Evolutionary conservation across 169 alveolate species (phyloP).

Genomic region (Miamiensis avidus): DNA sequence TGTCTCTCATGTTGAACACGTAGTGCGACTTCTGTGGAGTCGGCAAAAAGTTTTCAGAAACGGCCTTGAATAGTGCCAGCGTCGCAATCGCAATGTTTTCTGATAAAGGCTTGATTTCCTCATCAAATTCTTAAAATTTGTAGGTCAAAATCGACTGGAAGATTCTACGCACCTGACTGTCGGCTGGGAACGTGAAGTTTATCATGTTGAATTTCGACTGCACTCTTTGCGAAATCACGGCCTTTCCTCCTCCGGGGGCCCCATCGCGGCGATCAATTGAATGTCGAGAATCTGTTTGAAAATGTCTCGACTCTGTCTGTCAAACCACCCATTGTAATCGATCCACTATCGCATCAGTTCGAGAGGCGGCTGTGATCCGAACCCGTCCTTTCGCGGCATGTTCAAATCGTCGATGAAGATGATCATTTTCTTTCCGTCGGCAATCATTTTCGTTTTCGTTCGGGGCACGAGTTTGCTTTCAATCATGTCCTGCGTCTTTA

Average conservation of each 20-base stretch:
- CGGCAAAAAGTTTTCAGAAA: constrained; percentile 87
- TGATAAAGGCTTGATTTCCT: constrained; percentile 77
- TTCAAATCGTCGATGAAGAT: constrained; percentile 94
- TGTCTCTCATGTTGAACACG: constrained; percentile 94
- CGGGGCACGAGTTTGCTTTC: constrained; percentile 92
- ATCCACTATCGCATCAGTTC: constrained; percentile 94
- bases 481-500: constrained; percentile 87
- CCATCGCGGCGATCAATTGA: constrained; percentile 94
- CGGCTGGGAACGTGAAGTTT: constrained; percentile 80
- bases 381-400: constrained; percentile 95
- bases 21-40: constrained; percentile 94
- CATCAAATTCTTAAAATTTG: constrained; percentile 75
- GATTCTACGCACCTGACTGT: constrained; percentile 81
- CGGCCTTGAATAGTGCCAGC: constrained; percentile 68
- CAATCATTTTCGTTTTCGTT: constrained; percentile 92
- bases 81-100: constrained; percentile 81
- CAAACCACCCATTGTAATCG: constrained; percentile 94
- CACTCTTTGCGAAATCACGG: constrained; percentile 88
- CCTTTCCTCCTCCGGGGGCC: constrained; percentile 96
- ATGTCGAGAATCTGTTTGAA: constrained; percentile 82
- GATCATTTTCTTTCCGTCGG: constrained; percentile 88
- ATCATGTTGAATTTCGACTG: constrained; percentile 86
- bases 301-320: constrained; percentile 85
- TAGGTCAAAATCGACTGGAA: constrained; percentile 79
- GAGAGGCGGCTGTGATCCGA: constrained; percentile 95